Base-by-base conservation (phyloP, 306 rosid species). In the Trifolium subterraneum region DNA sequence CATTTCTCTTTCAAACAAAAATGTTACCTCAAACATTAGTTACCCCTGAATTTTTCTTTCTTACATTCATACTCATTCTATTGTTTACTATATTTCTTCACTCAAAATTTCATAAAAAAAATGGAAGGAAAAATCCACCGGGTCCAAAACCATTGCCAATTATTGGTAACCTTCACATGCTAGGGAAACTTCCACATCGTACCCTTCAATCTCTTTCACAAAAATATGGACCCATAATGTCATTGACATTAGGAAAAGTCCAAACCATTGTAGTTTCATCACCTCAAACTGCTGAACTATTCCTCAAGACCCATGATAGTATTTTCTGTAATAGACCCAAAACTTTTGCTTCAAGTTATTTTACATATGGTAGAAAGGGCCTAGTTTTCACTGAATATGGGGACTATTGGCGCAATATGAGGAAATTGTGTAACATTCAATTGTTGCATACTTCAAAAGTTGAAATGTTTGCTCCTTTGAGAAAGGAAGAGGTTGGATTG, bases 221-320 rank as follows among this genome's bases (percentile, higher is more conserved):
- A 59, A 69, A 42, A 65, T 68, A 87, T 69, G 91, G 91, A 1
- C 81, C 86, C 29, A 64, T 84, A 36, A 84, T 87, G 91, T 77
- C 75, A 50, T 33, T 82, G 3, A 56, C 80, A 13, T 58, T 87
- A 3, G 88, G 85, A 45, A 71, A 51, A 18, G 80, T 74, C 1
- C 80, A 80, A 22, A 1, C 82, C 55, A 54, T 87, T 15, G 84
- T 82, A 45, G 31, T 85, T 31, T 78, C 88, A 0, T 84, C 91
- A 36, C 73, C 91, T 9, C 63, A 50, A 51, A 44, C 78, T 4
- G 93, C 90, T 1, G 77, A 90, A 51, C 84, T 72, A 7, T 83
- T 88, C 78, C 88, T 90, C 59, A 88, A 78, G 70, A 88, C 87
- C 7, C 79, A 86, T 19, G 90, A 88, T 80, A 5, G 12, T 9